Evolutionary conservation across 352 stramenopile genomes (phyloP).

Genomic region (Phytophthora cactorum): DNA sequence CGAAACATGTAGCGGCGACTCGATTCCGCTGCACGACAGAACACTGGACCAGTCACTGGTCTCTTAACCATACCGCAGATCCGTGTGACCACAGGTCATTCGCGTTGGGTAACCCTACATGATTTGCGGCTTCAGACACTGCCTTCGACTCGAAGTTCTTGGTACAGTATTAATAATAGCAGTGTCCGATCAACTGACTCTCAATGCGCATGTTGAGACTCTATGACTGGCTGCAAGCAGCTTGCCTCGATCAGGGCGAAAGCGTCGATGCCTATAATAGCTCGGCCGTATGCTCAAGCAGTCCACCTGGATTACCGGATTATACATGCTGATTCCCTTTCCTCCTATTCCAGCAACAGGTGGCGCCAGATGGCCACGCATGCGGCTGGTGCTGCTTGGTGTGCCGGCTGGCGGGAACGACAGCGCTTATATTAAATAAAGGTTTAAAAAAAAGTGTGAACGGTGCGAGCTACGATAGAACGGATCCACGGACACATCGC

Average conservation of each 20-base stretch:
- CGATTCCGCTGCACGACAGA: slow-evolving; percentile 19
- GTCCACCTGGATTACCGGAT: not conserved
- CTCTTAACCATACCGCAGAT: slow-evolving; percentile 10
- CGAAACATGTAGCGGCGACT: not conserved
- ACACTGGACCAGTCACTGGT: slow-evolving; percentile 1
- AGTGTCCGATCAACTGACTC: too few species aligned
- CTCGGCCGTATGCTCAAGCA: not conserved
- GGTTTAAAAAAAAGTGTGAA: not conserved
- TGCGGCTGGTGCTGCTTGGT: not conserved
- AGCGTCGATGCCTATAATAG: too few species aligned
- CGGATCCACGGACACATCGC: slow-evolving; percentile 9
- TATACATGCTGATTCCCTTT: not conserved
- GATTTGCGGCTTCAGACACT: slow-evolving; percentile 10
- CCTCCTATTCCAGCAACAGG: not conserved
- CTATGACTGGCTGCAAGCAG: not conserved
- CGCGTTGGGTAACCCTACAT: not conserved
- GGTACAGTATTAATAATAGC: too few species aligned
- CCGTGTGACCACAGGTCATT: slow-evolving; percentile 24
- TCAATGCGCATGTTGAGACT: not conserved
- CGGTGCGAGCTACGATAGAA: slow-evolving; percentile 1
- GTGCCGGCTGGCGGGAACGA: not conserved
- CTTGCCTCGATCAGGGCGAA: too few species aligned
- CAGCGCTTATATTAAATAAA: not conserved
- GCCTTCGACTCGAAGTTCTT: not conserved
- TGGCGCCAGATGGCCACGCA: not conserved